Evolutionary conservation across 2,329 filamentous ascomycete species (phyloP).

Genomic region (Diplocarpon mali): DNA sequence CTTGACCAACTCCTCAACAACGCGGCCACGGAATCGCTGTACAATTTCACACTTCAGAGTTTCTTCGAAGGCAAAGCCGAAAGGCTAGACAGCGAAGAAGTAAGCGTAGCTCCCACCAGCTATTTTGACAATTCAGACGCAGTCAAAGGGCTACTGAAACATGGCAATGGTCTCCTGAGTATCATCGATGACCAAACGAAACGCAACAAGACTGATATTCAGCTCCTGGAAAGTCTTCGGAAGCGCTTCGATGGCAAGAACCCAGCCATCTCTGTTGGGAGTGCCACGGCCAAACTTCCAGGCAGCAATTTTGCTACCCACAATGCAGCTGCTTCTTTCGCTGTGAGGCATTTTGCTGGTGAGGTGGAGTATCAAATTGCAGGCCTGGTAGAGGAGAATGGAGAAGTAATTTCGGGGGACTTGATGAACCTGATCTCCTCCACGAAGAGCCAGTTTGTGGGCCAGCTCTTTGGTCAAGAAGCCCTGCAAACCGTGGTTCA

Average conservation of each 20-base stretch:
- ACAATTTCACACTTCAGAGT: conserved; percentile 86
- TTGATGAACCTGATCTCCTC: conserved; percentile 86
- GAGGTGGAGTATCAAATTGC: conserved; percentile 90
- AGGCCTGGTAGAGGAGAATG: conserved; percentile 86
- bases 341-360: conserved; percentile 88
- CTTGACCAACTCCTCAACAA: conserved; percentile 93
- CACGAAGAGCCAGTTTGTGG: conserved; percentile 80
- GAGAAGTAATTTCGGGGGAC: conserved; percentile 90
- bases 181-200: conserved; percentile 95
- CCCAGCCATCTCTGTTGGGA: conserved; percentile 70
- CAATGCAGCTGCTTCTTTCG: conserved; percentile 71
- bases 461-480: conserved; percentile 90
- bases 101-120: conserved; percentile 78
- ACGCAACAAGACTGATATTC: conserved; percentile 76
- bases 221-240: conserved; percentile 79
- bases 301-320: conserved; percentile 85
- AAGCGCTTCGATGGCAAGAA: conserved; percentile 95
- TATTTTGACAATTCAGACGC: conserved; percentile 98
- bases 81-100: conserved; percentile 86
- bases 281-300: conserved; percentile 63
- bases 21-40: conserved; percentile 81
- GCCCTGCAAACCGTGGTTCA: conserved; percentile 88
- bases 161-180: conserved; percentile 82
- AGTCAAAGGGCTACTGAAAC: conserved; percentile 81
- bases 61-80: conserved; percentile 95